Percentiles rank a stretch among this genome's conserved stretches.
phyloP scores from a whole-genome alignment of 805 yeast genomes.

The Kodamaea jinghongensis region DNA sequence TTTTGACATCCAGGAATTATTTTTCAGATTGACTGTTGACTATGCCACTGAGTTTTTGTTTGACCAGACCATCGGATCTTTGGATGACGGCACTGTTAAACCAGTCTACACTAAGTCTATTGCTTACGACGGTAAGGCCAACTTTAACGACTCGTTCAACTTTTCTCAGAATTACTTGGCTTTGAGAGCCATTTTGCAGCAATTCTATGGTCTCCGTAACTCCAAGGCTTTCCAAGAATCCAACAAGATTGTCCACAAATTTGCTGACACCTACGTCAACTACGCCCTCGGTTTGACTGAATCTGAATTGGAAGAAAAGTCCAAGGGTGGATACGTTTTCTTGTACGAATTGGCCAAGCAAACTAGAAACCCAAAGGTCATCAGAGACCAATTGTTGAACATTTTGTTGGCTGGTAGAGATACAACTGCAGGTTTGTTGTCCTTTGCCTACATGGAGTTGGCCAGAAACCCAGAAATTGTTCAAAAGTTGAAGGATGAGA shows the following conservation, averaged over 20 bases:
- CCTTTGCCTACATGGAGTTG: slow-evolving; percentile 45
- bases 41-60: slow-evolving; percentile 42
- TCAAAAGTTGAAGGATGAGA: slow-evolving; percentile 35
- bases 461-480: slow-evolving; percentile 41
- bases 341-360: slow-evolving; percentile 48
- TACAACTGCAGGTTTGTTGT: slow-evolving; percentile 51
- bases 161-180: slow-evolving; percentile 30
- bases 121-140: slow-evolving; percentile 30
- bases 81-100: slow-evolving; percentile 21
- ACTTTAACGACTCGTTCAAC: slow-evolving; percentile 36
- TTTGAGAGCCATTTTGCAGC: slow-evolving; percentile 19
- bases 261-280: slow-evolving; percentile 40
- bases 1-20: slow-evolving; percentile 39
- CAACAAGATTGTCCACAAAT: slow-evolving; percentile 24
- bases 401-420: slow-evolving; percentile 55
- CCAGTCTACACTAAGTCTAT: slow-evolving; percentile 7
- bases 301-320: slow-evolving; percentile 28
- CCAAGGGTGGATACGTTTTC: slow-evolving; percentile 43
- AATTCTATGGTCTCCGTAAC: slow-evolving; percentile 17
- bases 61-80: slow-evolving; percentile 36
- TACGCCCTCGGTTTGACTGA: slow-evolving; percentile 32
- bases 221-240: slow-evolving; percentile 16
- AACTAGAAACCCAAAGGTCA: slow-evolving; percentile 44
- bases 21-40: slow-evolving; percentile 39
- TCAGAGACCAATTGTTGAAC: slow-evolving; percentile 51